Conservation (phyloP, 73 alveolate genomes). For the Symbiodinium pilosum region DNA sequence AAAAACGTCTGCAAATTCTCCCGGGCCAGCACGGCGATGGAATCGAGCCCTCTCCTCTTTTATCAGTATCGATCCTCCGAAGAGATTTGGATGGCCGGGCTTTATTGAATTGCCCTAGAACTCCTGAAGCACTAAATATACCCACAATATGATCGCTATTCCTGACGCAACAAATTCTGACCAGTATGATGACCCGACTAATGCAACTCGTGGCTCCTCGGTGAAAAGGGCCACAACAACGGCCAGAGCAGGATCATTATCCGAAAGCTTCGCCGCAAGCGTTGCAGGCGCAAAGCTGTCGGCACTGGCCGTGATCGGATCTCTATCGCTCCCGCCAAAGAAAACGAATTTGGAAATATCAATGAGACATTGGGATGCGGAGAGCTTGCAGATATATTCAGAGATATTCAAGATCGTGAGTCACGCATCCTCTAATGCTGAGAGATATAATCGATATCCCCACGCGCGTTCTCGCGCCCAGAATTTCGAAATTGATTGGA, state of each 20-base stretch:
- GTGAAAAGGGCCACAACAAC: slow-evolving; percentile 22
- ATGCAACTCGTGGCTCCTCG: too few relatives aligned
- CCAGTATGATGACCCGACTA: too few relatives aligned
- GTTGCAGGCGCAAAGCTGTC: slow-evolving; percentile 53
- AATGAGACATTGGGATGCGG: neutral
- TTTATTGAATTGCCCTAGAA: slow-evolving; percentile 42
- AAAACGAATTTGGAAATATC: slow-evolving; percentile 52
- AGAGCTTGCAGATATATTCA: neutral
- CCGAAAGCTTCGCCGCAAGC: neutral
- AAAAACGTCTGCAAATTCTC: neutral
- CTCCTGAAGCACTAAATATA: too few relatives aligned
- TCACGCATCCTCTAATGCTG: neutral
- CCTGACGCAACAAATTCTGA: too few relatives aligned
- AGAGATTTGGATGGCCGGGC: slow-evolving; percentile 7
- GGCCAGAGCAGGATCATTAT: neutral
- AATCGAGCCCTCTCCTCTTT: slow-evolving; percentile 40
- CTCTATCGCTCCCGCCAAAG: slow-evolving; percentile 1
- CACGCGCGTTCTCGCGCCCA: neutral
- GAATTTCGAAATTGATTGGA: neutral
- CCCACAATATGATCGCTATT: too few relatives aligned
- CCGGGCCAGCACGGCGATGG: slow-evolving; percentile 64
- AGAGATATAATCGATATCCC: slow-evolving; percentile 53
- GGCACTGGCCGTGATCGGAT: slow-evolving; percentile 26
- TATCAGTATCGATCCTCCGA: slow-evolving; percentile 27
- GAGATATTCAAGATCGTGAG: neutral